Percentiles rank a stretch among this genome's conserved stretches.
These are phyloP conservation scores for Hygrocybe punicea DNA, from an alignment of 768 basidiomycete species.

Conservation along the genomic window DNA sequence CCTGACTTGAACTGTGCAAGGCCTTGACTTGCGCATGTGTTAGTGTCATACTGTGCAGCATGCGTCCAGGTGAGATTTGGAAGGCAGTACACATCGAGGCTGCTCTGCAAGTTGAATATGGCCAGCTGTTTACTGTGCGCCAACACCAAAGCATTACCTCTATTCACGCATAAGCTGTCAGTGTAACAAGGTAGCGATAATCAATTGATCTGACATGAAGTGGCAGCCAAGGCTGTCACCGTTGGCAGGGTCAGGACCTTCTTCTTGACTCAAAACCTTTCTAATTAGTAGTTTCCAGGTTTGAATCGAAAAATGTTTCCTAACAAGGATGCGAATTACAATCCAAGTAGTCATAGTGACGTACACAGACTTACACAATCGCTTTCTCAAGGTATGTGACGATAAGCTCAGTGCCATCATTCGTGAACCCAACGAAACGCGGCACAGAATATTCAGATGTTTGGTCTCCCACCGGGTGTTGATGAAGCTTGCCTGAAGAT, in stretches of 20 bases:
- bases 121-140: background rate
- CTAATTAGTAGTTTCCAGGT: background rate
- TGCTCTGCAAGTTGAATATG: background rate
- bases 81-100: background rate
- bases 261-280: background rate
- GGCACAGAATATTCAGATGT: background rate
- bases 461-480: background rate
- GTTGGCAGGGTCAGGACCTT: background rate
- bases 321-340: background rate
- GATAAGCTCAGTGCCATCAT: background rate
- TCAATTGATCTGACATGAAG: background rate
- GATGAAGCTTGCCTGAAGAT: background rate
- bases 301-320: background rate
- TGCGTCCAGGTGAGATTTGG: background rate
- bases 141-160: background rate
- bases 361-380: background rate
- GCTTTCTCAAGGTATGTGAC: background rate
- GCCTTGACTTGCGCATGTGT: background rate
- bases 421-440: background rate
- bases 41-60: background rate
- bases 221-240: background rate
- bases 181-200: background rate
- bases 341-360: background rate
- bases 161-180: background rate
- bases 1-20: background rate